These are phyloP conservation scores for Ascoidea asiatica DNA, from an alignment of 805 yeast genomes.

Conservation along the genomic window DNA sequence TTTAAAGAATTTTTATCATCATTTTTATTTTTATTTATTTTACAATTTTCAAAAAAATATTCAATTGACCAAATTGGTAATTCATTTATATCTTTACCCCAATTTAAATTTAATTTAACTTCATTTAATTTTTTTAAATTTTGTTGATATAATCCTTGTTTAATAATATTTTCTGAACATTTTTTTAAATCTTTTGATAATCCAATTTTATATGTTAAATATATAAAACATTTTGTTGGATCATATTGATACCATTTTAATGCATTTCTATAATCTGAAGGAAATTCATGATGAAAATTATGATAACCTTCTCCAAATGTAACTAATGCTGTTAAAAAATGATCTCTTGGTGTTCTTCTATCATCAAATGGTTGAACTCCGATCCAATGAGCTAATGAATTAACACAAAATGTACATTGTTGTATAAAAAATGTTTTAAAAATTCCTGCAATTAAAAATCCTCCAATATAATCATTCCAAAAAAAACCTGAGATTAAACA, in stretches of 20 bases:
- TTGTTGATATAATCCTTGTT: constrained; percentile 73
- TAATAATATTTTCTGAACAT: constrained; percentile 68
- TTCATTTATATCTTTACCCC: constrained; percentile 59
- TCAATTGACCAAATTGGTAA: constrained; percentile 70
- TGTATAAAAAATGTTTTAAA: constrained; percentile 58
- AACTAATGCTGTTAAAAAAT: constrained; percentile 64
- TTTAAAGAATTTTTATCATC: too few relatives aligned
- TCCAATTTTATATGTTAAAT: constrained; percentile 46
- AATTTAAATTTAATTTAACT: constrained; percentile 45
- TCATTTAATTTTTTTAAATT: constrained; percentile 68
- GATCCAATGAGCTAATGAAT: constrained; percentile 77
- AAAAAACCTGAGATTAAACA: constrained; percentile 38
- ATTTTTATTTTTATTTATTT: constrained; percentile 37
- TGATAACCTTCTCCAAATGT: constrained; percentile 88
- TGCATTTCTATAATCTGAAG: constrained; percentile 80
- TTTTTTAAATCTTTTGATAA: constrained; percentile 62
- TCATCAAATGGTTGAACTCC: constrained; percentile 82
- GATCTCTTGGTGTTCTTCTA: constrained; percentile 79
- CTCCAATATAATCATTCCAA: constrained; percentile 56
- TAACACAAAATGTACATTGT: constrained; percentile 79
- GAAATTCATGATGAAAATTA: constrained; percentile 85
- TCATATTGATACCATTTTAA: constrained; percentile 81
- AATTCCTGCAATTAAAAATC: constrained; percentile 65
- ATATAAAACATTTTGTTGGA: constrained; percentile 62
- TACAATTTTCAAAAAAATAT: constrained; percentile 34